Base-by-base conservation (phyloP, 1,139 yeast species). In the Kodamaea fungicola region DNA sequence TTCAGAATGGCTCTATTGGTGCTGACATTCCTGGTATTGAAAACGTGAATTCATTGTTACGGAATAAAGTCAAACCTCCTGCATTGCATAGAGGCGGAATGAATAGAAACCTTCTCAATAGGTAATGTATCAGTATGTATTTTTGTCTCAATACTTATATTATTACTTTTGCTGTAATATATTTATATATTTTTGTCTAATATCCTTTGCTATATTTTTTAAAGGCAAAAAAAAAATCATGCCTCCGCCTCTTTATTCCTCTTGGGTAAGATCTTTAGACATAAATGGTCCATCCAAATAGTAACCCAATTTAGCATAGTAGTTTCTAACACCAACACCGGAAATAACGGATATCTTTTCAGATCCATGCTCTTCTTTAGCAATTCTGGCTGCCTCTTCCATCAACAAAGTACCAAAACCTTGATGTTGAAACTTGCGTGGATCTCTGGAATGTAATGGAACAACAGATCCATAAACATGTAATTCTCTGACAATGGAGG, bases 391-490 rank as follows among this genome's bases (percentile, higher is more conserved):
- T 3, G 98, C 98, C 61, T 92, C 98, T 62, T 94, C 98, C 98
- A 92, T 92, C 40, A 92, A 66, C 52, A 92, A 71, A 2, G 98
- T 90, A 44, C 99, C 99, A 58, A 92, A 92, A 12, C 99, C 99
- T 72, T 94, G 98, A 69, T 92, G 99, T 68, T 92, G 99, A 68
- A 92, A 92, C 61, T 92, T 92, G 54, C 96, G 77, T 36, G 98
- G 98, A 62, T 92, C 98, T 51, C 97, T 76, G n/a, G 95, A 85
- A 60, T 94, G 98, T 45, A 92, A 67, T 2, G 99, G 98, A 25
- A 92, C 99, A 22, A 90, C 97, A 2, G 96, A 86, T 7, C 99
- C 99, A 54, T 92, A 92, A 22, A 92, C 99, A 54, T 92, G 99
- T 48, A 92, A 71, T 61, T 92, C 99, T 59, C 99, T 78, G 22